Conservation (phyloP, 2,329 filamentous ascomycete genomes). For the Monilinia fructicola region DNA sequence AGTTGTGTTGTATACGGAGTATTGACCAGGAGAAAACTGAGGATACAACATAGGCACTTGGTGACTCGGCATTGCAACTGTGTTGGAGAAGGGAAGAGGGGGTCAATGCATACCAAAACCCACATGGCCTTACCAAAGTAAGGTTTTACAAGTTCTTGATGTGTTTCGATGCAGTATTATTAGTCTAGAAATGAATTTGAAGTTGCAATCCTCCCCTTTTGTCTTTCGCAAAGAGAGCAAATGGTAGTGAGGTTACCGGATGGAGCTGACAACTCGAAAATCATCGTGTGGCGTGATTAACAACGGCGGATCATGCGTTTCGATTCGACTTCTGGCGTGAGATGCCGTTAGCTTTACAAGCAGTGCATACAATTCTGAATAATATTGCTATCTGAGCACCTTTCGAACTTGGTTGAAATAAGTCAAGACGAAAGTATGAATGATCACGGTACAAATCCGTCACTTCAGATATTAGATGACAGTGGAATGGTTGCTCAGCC, state of each 20-base stretch:
- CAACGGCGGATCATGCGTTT: background rate
- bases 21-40: background rate
- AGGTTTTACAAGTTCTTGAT: background rate
- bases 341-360: background rate
- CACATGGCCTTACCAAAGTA: background rate
- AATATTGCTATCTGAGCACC: background rate
- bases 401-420: background rate
- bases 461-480: background rate
- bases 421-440: background rate
- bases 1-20: background rate
- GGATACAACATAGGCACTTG: background rate
- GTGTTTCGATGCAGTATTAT: background rate
- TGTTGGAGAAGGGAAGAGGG: background rate
- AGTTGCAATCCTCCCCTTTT: background rate
- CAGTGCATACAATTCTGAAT: background rate
- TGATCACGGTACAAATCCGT: background rate
- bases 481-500: background rate
- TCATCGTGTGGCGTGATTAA: constrained; percentile 11
- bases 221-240: background rate
- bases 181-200: background rate
- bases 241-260: constrained; percentile 1
- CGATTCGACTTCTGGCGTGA: background rate
- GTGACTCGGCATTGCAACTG: background rate
- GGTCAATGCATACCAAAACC: background rate
- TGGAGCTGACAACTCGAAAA: background rate